Base-by-base conservation (phyloP, 2,329 filamentous ascomycete genomes). In the Microdochium nivale region DNA sequence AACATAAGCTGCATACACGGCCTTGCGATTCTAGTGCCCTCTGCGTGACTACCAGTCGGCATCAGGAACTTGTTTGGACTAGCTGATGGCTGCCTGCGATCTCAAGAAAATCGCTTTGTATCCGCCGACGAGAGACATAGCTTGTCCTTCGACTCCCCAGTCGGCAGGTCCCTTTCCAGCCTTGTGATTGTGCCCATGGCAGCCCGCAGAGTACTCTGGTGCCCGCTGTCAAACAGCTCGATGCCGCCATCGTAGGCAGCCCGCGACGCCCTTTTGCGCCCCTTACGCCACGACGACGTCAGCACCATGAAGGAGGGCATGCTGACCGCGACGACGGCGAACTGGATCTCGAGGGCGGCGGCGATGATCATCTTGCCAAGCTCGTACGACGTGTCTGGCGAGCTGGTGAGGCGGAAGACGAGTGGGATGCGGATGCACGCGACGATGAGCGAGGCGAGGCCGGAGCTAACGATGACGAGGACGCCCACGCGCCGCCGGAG, bases 141-240 rank as follows among this genome's bases (percentile, higher is more conserved):
- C 80, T 75, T 57, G 86, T 70, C 53, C 87, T 86, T 51, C 75
- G 71, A 59, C 83, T 83, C 62, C 86, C 83, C 11, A 83, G 77
- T 48, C 70, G 73, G 49, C 78, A 44, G 7, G 8, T 23, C 40
- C 19, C 40, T 44, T 19, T 44, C 40, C 5, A 44, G 40, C 19
- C 40, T 44, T 13, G 40, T 44, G 3, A 44, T 19, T 5, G 40
- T 44, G 40, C 40, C 40, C 40, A 44, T 44, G 27, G 5, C 27
- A 5, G 27, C 27, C n/a, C n/a, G n/a, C n/a, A n/a, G n/a, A n/a
- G n/a, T n/a, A n/a, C 27, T 30, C 27, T 30, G 5, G 27, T 11
- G 27, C 27, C 27, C 27, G 27, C 21, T 44, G 21, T 44, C 40
- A 23, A 44, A 44, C 16, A 21, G 40, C 40, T 44, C 40, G 8